phyloP scores from a whole-genome alignment of 371 early-diverging fungal species.

The Mortierella sp. region DNA sequence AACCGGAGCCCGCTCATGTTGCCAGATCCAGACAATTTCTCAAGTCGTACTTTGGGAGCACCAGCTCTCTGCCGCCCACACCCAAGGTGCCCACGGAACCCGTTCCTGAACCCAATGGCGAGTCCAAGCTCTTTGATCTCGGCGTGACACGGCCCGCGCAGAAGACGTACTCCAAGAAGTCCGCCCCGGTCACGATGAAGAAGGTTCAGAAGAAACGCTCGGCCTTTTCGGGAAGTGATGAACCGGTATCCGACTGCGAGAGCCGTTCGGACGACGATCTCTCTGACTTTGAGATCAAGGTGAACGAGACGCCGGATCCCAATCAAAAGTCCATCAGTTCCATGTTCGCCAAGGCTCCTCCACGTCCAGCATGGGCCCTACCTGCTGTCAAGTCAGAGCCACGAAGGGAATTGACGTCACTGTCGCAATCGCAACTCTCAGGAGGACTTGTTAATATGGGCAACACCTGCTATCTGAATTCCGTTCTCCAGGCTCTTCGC shows the following conservation, averaged over 20 bases:
- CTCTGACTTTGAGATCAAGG: conserved; percentile 17
- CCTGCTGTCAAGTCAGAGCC: conserved; percentile 8
- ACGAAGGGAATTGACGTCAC: conserved; percentile 17
- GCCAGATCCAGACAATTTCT: conserved; percentile 17
- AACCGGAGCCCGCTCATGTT: conserved; percentile 8
- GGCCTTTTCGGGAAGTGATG: conserved; percentile 33
- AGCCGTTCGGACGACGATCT: conserved; percentile 25
- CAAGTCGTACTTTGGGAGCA: conserved; percentile 20
- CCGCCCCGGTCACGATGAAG: background rate
- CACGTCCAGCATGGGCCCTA: background rate
- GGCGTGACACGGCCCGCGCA: background rate
- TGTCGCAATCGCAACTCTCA: conserved; percentile 27
- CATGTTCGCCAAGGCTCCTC: conserved; percentile 28
- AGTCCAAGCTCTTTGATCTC: background rate
- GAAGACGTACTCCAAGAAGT: conserved; percentile 33
- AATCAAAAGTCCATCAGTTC: conserved; percentile 36
- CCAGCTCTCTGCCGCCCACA: background rate
- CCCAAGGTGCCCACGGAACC: background rate
- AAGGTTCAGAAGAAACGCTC: background rate
- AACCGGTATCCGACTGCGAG: conserved; percentile 17
- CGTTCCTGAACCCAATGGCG: background rate
- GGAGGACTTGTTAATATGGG: conserved; percentile 44
- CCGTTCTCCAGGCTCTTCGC: conserved; percentile 39
- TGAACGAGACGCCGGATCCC: conserved; percentile 36
- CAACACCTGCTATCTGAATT: conserved; percentile 53